Percentiles rank a stretch among this genome's conserved stretches.
Conservation (phyloP, 2,329 filamentous ascomycete species). For the Ceratocystis destructans region DNA sequence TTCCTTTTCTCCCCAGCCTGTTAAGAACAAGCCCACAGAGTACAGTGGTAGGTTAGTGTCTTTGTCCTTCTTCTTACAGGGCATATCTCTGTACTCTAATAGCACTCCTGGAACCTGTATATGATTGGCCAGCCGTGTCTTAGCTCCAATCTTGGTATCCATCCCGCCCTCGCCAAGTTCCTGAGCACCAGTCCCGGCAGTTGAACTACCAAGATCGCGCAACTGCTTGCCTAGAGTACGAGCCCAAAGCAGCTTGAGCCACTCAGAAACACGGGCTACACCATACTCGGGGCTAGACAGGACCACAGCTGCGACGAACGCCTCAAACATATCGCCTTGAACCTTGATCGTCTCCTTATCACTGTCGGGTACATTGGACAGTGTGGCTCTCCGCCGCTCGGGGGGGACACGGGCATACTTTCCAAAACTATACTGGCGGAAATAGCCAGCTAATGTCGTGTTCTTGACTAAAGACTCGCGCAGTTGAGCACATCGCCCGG, state of each 20-base stretch:
- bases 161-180: conserved; percentile 21
- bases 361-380: conserved; percentile 29
- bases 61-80: conserved; percentile 39
- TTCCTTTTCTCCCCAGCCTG: conserved; percentile 53
- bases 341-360: conserved; percentile 53
- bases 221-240: conserved; percentile 47
- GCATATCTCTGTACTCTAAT: conserved; percentile 47
- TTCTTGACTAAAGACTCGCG: conserved; percentile 74
- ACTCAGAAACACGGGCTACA: conserved; percentile 46
- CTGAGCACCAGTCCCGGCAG: conserved; percentile 25
- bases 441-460: conserved; percentile 56
- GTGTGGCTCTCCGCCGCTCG: conserved; percentile 16
- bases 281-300: conserved; percentile 52
- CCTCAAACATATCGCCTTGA: conserved; percentile 77
- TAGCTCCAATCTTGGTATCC: conserved; percentile 27
- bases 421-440: conserved; percentile 56
- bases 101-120: conserved; percentile 45
- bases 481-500: conserved; percentile 59
- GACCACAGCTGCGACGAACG: conserved; percentile 70
- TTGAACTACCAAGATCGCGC: conserved; percentile 20
- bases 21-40: conserved; percentile 49
- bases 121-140: conserved; percentile 37
- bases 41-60: conserved; percentile 42
- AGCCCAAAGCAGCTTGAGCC: conserved; percentile 65
- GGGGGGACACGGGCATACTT: conserved; percentile 45